Evolutionary conservation across 2,329 filamentous ascomycete species (phyloP), one percentile per base, ranked within the genome.

Genomic region (Zymoseptoria crescenta): DNA sequence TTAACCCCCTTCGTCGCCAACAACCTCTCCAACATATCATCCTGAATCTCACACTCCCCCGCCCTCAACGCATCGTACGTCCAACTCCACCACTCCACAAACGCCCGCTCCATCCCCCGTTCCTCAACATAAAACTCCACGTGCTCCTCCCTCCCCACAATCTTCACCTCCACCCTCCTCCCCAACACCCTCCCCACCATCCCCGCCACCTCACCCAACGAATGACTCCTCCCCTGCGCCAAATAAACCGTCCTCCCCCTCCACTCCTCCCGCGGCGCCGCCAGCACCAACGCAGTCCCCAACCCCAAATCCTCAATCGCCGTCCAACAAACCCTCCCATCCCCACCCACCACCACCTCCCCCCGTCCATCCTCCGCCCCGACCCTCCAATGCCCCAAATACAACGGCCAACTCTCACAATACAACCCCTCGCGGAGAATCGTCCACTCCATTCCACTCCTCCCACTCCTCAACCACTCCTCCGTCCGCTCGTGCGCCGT

Each of bases 371-470:
- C 76, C 2, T 68, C 59, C 13, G 4, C 35, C 6, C 62, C 54
- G 8, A 70, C 54, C 10, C 72, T 72, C 53, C 74, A 79, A 56
- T 79, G 76, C 0, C 77, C 77, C 20, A 79, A 72, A 59, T 79
- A 79, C 20, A 79, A 63, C 6, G 76, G 77, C 77, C 77, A 80
- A 56, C 70, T 74, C 66, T 79, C 76, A 52, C 75, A 77, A 57
- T 79, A 63, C 57, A 79, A 56, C 0, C 77, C 77, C 59, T 79
- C 75, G 0, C 77, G 66, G 0, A 80, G 66, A 4, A 78, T 65
- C 0, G 76, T 78, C 4, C 69, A 72, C 8, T 62, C 49, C 20
- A 70, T 50, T 3, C 68, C 64, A 13, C 69, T 67, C 20, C 64
- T 28, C 30, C 57, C 53, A 9, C 10, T 16, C 13, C 2, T 41